Evolutionary conservation across 495 filamentous ascomycete species (phyloP), one percentile per base, ranked within the genome.

Genomic region (Penicillium cataractarum): DNA sequence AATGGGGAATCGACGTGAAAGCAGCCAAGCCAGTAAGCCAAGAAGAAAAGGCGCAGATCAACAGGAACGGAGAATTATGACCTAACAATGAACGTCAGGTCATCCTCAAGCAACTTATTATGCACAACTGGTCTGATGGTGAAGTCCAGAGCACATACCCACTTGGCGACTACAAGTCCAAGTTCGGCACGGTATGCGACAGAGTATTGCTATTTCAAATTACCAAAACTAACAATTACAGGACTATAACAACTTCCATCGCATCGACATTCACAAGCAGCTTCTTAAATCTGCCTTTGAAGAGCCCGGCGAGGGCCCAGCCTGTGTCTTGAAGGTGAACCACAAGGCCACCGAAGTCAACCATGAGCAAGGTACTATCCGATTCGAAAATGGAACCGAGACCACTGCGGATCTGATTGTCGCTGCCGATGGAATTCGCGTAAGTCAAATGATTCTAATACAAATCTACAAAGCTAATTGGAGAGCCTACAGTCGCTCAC

Each of bases 231-330:
- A n/a, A 56, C 13, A 7, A 15, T 56, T 0, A 24, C 49, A 74
- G 69, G 70, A 67, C 9, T 73, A 75, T 46, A 67, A 73, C 61
- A 75, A 73, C 46, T 75, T 75, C 60, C 65, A 75, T 39, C 73
- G 68, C 3, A 70, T 71, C 17, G 68, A 73, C 33, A 75, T 75
- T 40, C 71, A 75, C 65, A 62, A 65, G 24, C 39, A 70, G 39
- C 62, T 75, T 1, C 59, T 73, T 29, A 65, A 73, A 24, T 70
- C 68, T 1, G 68, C 73, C 8, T 65, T 70, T 32, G 65, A 70
- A 22, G 62, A 10, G 3, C 58, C 64, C 4, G 73, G 71, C 7
- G 65, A 70, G 2, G 72, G 72, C 4, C 57, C 65, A 1, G 33
- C 35, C 9, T 63, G 61, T 44, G 52, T 40, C 1, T 50, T 75